Percentiles rank a stretch among this genome's conserved stretches.
phyloP scores from a whole-genome alignment of 495 filamentous ascomycete species.

The Hypoxylon fuscum region DNA sequence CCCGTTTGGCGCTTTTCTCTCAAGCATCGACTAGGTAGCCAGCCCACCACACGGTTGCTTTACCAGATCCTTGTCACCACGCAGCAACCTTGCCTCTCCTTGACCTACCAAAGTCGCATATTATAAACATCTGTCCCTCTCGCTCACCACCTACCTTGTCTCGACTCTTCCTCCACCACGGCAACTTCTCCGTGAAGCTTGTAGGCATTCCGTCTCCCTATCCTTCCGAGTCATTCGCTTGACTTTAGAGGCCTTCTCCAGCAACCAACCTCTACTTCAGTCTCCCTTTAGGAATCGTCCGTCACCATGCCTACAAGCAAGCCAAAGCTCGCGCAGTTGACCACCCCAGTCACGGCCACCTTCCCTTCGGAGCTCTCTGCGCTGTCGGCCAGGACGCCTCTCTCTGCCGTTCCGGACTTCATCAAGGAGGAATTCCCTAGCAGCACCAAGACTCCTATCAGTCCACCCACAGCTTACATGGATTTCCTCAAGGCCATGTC shows the following conservation, averaged over 20 bases:
- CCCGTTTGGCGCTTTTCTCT: slow-evolving; percentile 39
- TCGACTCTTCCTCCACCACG: slow-evolving; percentile 49
- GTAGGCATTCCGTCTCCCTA: slow-evolving; percentile 43
- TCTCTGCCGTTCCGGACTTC: slow-evolving; percentile 58
- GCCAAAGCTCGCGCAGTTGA: slow-evolving; percentile 73
- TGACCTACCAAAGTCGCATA: slow-evolving; percentile 42
- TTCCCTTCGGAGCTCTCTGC: slow-evolving; percentile 80
- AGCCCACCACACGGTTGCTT: slow-evolving; percentile 20
- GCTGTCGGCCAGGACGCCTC: slow-evolving; percentile 55
- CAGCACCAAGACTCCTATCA: slow-evolving; percentile 80
- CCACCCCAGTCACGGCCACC: slow-evolving; percentile 78
- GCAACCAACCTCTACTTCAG: slow-evolving; percentile 28
- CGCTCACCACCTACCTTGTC: slow-evolving; percentile 46
- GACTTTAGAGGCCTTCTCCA: slow-evolving; percentile 43
- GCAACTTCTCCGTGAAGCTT: slow-evolving; percentile 53
- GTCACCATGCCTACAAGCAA: slow-evolving; percentile 64
- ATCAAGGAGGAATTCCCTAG: slow-evolving; percentile 50
- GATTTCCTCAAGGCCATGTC: slow-evolving; percentile 83
- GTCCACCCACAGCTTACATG: slow-evolving; percentile 88
- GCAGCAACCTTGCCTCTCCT: slow-evolving; percentile 37
- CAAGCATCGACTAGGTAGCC: slow-evolving; percentile 41
- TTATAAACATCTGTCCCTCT: slow-evolving; percentile 53
- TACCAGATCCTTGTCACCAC: slow-evolving; percentile 37
- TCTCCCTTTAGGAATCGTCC: slow-evolving; percentile 38
- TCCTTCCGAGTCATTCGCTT: slow-evolving; percentile 53